Evolutionary conservation across 352 stramenopile genomes (phyloP).

Genomic region (Globisporangium radiosum): DNA sequence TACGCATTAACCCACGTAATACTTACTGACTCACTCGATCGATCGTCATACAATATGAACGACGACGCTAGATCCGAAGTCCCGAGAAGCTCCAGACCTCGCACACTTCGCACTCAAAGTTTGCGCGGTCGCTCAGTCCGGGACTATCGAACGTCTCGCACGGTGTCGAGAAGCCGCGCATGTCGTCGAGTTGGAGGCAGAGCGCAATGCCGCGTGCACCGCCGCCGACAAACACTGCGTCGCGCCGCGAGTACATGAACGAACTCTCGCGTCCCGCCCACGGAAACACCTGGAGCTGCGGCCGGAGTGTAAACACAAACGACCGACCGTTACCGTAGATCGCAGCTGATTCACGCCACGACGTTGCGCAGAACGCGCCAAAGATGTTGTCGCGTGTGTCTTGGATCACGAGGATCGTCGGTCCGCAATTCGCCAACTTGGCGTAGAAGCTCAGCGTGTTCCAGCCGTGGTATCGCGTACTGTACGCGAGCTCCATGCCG

Average conservation of each 20-base stretch:
- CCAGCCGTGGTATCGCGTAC: constrained; percentile 58
- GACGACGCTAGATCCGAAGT: constrained; percentile 32
- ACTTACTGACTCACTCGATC: too few relatives aligned
- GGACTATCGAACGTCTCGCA: constrained; percentile 67
- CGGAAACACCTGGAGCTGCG: constrained; percentile 41
- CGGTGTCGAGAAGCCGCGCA: constrained; percentile 51
- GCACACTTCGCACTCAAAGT: constrained; percentile 54
- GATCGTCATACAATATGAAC: too few relatives aligned
- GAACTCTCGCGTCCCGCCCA: constrained; percentile 64
- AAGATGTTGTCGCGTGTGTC: constrained; percentile 70
- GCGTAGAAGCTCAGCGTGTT: constrained; percentile 67
- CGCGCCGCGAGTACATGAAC: constrained; percentile 58
- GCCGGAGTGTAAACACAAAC: constrained; percentile 67
- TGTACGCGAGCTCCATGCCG: constrained; percentile 63
- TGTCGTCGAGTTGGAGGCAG: constrained; percentile 67
- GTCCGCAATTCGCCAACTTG: constrained; percentile 45
- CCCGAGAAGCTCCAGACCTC: constrained; percentile 75
- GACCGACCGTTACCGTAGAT: constrained; percentile 75
- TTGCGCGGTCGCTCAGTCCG: constrained; percentile 32
- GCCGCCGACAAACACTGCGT: constrained; percentile 59
- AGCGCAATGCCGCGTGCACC: constrained; percentile 63
- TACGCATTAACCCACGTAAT: too few relatives aligned
- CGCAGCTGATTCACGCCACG: constrained; percentile 37
- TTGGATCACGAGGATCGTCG: constrained; percentile 61
- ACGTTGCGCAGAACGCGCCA: constrained; percentile 62